Conservation (phyloP, 192 early-diverging fungal species). For the Rhizoclosmatium sp. region DNA sequence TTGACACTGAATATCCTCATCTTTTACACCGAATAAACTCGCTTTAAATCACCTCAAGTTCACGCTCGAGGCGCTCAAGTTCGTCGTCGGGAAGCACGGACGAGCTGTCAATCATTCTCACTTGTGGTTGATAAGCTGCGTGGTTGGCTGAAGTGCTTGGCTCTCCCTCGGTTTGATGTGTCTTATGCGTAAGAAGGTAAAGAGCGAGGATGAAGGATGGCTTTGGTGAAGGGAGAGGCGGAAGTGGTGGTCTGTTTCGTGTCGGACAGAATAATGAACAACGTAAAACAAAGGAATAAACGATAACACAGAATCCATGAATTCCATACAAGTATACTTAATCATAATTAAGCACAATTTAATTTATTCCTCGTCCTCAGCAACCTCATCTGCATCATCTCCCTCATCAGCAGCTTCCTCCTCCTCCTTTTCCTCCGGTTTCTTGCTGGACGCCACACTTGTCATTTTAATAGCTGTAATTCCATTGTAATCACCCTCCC, state of each 20-base stretch:
- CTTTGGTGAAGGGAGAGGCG: too few relatives aligned
- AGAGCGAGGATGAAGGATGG: too few relatives aligned
- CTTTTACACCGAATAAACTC: too few relatives aligned
- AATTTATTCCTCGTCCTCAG: neutral
- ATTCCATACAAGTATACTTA: too few relatives aligned
- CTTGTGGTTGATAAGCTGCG: too few relatives aligned
- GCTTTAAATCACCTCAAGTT: neutral
- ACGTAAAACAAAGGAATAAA: too few relatives aligned
- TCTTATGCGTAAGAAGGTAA: too few relatives aligned
- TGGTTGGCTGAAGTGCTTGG: neutral
- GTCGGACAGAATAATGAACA: too few relatives aligned
- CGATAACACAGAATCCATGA: too few relatives aligned
- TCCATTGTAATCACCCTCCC: constrained; percentile 62
- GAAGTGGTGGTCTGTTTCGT: too few relatives aligned
- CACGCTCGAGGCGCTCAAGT: constrained; percentile 1
- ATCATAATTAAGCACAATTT: too few relatives aligned
- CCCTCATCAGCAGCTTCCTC: neutral
- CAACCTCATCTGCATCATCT: constrained; percentile 5
- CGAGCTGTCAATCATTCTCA: constrained; percentile 4
- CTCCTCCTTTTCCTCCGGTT: neutral
- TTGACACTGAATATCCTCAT: too few relatives aligned
- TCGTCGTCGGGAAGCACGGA: neutral
- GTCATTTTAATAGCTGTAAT: constrained; percentile 50
- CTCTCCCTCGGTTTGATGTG: neutral
- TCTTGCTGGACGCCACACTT: neutral